phyloP scores from a whole-genome alignment of 345 rosid genomes.

The Moricandia moricandioides region DNA sequence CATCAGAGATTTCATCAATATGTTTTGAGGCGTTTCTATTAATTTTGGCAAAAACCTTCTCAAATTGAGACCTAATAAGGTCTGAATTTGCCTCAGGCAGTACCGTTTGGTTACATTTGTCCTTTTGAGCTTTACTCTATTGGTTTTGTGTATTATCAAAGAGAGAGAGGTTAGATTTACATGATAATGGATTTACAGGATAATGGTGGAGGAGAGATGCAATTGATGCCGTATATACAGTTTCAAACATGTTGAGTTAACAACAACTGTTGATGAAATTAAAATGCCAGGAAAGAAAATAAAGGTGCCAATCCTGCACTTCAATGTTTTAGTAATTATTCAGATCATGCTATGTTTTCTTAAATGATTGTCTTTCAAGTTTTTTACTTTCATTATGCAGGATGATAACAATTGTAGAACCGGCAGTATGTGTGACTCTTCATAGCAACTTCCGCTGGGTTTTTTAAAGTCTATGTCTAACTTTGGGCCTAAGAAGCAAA shows the following conservation, averaged over 20 bases:
- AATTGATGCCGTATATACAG: not conserved
- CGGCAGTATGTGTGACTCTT: slow-evolving; percentile 50
- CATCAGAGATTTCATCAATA: not conserved
- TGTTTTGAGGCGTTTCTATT: not conserved
- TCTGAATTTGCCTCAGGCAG: not conserved
- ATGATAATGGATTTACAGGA: no score
- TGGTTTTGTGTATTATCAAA: not conserved
- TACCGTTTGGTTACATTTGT: not conserved
- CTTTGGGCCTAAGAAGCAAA: no score
- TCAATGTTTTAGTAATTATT: no score
- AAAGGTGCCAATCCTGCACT: no score
- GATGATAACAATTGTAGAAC: slow-evolving; percentile 44
- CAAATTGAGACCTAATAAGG: not conserved
- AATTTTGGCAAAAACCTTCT: not conserved
- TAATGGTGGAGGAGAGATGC: not conserved
- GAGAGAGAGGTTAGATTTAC: not conserved
- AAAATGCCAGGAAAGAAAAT: no score
- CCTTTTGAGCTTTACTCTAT: not conserved
- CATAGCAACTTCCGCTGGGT: slow-evolving; percentile 65
- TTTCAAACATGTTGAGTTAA: not conserved
- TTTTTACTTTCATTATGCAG: no score
- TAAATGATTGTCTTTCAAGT: no score
- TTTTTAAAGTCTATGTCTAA: no score
- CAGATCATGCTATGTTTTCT: no score
- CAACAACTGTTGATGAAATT: not conserved